Conservation (phyloP, 2,329 filamentous ascomycete genomes). For the Epichloe elymi region DNA sequence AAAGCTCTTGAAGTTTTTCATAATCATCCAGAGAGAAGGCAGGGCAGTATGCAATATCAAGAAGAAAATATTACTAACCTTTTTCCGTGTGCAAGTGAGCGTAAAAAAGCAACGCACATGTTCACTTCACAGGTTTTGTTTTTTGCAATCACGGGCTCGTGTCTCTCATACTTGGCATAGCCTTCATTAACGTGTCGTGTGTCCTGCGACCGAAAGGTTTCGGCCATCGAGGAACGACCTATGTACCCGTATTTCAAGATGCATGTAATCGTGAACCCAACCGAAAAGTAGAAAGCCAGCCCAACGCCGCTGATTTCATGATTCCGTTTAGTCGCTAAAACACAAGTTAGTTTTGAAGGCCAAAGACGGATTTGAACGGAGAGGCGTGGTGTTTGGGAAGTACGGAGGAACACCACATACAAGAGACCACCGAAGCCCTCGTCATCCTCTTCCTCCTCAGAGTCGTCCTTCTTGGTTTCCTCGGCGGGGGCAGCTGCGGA, state of each 20-base stretch:
- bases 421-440: constrained; percentile 74
- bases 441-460: constrained; percentile 56
- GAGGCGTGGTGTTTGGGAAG: not conserved
- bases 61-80: constrained; percentile 29
- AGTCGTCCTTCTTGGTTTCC: constrained; percentile 52
- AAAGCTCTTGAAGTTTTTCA: constrained; percentile 48
- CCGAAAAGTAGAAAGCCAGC: constrained; percentile 27
- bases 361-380: not conserved
- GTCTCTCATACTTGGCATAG: constrained; percentile 7
- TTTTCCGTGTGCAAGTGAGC: constrained; percentile 11
- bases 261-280: constrained; percentile 30
- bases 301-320: constrained; percentile 23
- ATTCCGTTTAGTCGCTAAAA: constrained; percentile 37
- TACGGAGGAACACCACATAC: constrained; percentile 24
- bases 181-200: constrained; percentile 17
- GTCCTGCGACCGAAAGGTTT: constrained; percentile 18
- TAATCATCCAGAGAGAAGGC: constrained; percentile 35
- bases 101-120: not conserved
- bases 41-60: constrained; percentile 4
- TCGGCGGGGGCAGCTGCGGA: constrained; percentile 40
- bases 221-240: constrained; percentile 32
- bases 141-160: not conserved
- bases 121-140: not conserved
- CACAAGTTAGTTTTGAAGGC: constrained; percentile 24
- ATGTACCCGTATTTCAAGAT: constrained; percentile 30